Evolutionary conservation across 345 rosid genomes (phyloP).

Genomic region (Eucalyptus regnans): DNA sequence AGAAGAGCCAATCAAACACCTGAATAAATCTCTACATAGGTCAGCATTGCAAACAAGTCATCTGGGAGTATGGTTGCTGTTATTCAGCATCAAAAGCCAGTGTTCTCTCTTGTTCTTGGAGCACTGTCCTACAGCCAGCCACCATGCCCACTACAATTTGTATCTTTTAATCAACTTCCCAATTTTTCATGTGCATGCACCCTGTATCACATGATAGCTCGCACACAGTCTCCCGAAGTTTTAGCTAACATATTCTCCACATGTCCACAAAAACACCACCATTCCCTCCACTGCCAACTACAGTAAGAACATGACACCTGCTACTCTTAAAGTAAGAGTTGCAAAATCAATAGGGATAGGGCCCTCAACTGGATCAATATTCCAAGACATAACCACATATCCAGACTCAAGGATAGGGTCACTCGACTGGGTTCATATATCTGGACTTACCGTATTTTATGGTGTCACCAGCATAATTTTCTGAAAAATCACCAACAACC

Average conservation of each 20-base stretch:
- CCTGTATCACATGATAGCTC: neutral
- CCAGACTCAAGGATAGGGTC: neutral
- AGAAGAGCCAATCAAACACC: neutral
- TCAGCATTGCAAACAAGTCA: neutral
- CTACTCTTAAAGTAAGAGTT: neutral
- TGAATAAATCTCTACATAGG: neutral
- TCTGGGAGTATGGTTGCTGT: neutral
- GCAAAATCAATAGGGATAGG: neutral
- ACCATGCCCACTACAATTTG: neutral
- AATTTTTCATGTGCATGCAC: neutral
- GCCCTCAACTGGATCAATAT: neutral
- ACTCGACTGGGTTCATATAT: neutral
- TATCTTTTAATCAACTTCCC: neutral
- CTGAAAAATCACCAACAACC: neutral
- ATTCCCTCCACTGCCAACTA: neutral
- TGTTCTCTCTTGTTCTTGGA: neutral
- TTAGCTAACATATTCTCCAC: neutral
- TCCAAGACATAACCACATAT: neutral
- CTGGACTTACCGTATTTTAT: neutral
- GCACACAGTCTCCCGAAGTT: accelerated
- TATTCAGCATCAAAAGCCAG: neutral
- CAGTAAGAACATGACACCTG: neutral
- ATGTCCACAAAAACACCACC: neutral
- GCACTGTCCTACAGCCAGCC: neutral
- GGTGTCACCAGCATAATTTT: neutral